Evolutionary conservation across 257 asterid genomes (phyloP).

Genomic region (Misopates orontium): DNA sequence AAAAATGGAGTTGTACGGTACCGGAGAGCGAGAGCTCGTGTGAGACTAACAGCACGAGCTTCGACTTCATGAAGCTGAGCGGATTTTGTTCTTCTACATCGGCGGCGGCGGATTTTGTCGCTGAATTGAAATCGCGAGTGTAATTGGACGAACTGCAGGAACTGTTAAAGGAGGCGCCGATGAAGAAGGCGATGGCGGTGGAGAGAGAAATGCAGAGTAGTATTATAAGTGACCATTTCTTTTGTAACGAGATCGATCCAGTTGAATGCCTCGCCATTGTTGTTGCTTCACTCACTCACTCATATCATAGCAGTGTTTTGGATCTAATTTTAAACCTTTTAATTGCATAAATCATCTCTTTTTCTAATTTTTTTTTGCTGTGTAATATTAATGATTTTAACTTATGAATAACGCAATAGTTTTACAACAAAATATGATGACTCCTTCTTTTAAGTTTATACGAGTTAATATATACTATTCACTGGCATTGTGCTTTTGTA

Average conservation of each 20-base stretch:
- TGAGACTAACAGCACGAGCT: conserved; percentile 72
- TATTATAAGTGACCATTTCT: conserved; percentile 50
- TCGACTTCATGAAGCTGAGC: conserved; percentile 69
- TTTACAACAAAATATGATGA: no score
- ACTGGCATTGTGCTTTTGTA: no score
- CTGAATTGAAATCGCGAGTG: conserved; percentile 21
- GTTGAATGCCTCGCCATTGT: conserved; percentile 51
- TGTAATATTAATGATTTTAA: no score
- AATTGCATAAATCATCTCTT: no score
- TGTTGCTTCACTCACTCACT: not conserved
- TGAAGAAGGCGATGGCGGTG: conserved; percentile 60
- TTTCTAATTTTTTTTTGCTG: no score
- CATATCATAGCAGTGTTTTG: no score
- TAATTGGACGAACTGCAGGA: conserved; percentile 46
- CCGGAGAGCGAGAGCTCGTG: conserved; percentile 93
- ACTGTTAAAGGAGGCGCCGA: conserved; percentile 61
- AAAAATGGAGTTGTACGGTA: conserved; percentile 24
- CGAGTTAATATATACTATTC: no score
- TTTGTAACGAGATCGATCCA: conserved; percentile 35
- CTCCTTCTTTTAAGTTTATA: no score
- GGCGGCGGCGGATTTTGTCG: conserved; percentile 21
- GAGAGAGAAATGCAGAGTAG: conserved; percentile 53
- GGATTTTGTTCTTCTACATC: conserved; percentile 42
- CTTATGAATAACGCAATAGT: no score
- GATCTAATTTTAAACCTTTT: no score